phyloP scores from a whole-genome alignment of 306 rosid genomes.

The Dryas alaskensis region DNA sequence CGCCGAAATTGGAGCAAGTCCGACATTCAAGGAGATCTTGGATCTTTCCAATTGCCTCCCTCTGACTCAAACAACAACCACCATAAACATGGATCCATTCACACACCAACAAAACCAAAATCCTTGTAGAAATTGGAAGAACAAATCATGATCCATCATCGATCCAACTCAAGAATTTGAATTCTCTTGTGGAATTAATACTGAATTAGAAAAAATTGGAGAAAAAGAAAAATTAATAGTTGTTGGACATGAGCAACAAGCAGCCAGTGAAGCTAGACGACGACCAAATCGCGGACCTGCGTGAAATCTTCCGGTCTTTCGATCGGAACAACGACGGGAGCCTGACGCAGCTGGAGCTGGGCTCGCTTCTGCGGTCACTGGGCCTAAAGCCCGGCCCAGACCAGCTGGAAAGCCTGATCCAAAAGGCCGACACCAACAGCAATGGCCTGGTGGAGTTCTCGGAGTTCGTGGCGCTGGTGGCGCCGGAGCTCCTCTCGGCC shows the following conservation, averaged over 20 bases:
- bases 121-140: too few species aligned
- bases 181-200: too few species aligned
- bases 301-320: conserved; percentile 78
- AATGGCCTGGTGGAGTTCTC: conserved; percentile 82
- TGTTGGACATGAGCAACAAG: conserved; percentile 52
- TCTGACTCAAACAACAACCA: background rate
- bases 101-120: background rate
- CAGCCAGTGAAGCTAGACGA: conserved; percentile 65
- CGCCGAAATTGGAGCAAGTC: conserved; percentile 25
- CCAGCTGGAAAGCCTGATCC: conserved; percentile 64
- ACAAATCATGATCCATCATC: background rate
- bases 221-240: too few species aligned
- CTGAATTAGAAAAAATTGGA: background rate
- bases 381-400: conserved; percentile 84
- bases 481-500: conserved; percentile 70
- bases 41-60: background rate
- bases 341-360: conserved; percentile 79
- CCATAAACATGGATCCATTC: background rate
- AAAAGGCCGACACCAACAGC: conserved; percentile 71
- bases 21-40: conserved; percentile 11
- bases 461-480: conserved; percentile 68
- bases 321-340: conserved; percentile 92
- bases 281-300: conserved; percentile 71
- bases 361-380: conserved; percentile 71
- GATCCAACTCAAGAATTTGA: background rate